Conservation (phyloP, 305 asterid genomes). For the Vinca major region DNA sequence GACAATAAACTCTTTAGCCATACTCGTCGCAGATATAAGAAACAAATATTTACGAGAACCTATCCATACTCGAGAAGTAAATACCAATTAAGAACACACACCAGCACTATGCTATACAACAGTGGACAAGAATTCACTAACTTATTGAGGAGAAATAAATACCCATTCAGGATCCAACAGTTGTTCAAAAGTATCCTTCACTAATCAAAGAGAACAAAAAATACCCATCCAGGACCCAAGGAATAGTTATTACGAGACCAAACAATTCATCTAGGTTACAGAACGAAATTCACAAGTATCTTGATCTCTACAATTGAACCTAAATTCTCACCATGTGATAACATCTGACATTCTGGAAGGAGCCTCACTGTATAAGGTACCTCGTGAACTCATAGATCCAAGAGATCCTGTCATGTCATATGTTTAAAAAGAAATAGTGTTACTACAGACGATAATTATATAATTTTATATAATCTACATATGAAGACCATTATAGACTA, state of each 20-base stretch:
- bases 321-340: conserved; percentile 55
- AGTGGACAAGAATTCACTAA: neutral
- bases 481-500: neutral
- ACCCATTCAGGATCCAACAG: neutral
- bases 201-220: neutral
- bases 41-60: neutral
- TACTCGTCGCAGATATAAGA: neutral
- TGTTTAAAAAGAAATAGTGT: conserved; percentile 8
- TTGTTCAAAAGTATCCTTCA: neutral
- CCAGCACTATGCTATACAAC: neutral
- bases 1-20: neutral
- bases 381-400: conserved; percentile 68
- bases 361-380: conserved; percentile 57
- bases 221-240: neutral
- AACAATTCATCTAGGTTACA: neutral
- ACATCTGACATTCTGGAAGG: conserved; percentile 31
- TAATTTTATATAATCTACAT: neutral
- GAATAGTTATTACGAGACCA: neutral
- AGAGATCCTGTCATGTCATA: conserved; percentile 59
- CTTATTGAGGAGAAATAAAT: neutral
- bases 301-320: neutral
- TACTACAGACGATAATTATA: conserved; percentile 14
- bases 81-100: neutral
- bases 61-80: neutral
- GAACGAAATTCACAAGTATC: neutral